Evolutionary conservation across 2,329 filamentous ascomycete species (phyloP).

Genomic region (Boeremia exigua): DNA sequence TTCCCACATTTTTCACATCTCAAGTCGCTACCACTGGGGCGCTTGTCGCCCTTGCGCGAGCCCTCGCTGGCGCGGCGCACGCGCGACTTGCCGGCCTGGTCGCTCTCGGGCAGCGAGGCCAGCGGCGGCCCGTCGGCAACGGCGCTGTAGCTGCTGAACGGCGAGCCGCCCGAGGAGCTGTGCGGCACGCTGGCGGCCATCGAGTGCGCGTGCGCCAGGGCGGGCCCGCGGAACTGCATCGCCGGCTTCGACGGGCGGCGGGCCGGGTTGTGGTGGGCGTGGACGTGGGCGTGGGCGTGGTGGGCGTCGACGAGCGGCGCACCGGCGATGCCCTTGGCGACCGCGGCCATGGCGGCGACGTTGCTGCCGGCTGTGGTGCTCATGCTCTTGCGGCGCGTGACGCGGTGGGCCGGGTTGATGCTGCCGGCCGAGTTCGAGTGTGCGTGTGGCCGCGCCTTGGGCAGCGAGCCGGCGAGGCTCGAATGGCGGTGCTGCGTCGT

Average conservation of each 20-base stretch:
- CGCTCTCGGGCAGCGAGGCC: constrained; percentile 52
- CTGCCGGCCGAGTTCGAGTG: constrained; percentile 80
- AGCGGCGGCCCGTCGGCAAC: constrained; percentile 73
- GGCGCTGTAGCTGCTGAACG: constrained; percentile 45
- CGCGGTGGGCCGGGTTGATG: constrained; percentile 80
- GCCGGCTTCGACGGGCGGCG: constrained; percentile 71
- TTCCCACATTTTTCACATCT: constrained; percentile 98
- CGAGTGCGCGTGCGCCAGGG: constrained; percentile 52
- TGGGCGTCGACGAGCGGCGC: constrained; percentile 59
- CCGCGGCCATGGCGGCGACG: constrained; percentile 76
- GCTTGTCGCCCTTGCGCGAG: constrained; percentile 83
- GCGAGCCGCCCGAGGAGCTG: constrained; percentile 52
- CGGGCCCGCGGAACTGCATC: constrained; percentile 53
- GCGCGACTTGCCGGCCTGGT: constrained; percentile 58
- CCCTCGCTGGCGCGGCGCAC: constrained; percentile 80
- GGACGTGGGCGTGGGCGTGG: constrained; percentile 29
- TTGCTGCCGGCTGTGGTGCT: constrained; percentile 75
- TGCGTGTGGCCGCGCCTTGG: constrained; percentile 76
- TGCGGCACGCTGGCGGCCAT: constrained; percentile 73
- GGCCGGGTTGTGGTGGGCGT: constrained; percentile 54
- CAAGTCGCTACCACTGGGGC: constrained; percentile 81
- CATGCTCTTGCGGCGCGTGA: constrained; percentile 93
- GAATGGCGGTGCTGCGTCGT: constrained; percentile 54
- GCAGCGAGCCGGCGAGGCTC: constrained; percentile 63
- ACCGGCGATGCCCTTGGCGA: constrained; percentile 67